These are phyloP conservation scores for Chlorella sorokiniana DNA, from an alignment of 139 green algal genomes.

Conservation along the genomic window DNA sequence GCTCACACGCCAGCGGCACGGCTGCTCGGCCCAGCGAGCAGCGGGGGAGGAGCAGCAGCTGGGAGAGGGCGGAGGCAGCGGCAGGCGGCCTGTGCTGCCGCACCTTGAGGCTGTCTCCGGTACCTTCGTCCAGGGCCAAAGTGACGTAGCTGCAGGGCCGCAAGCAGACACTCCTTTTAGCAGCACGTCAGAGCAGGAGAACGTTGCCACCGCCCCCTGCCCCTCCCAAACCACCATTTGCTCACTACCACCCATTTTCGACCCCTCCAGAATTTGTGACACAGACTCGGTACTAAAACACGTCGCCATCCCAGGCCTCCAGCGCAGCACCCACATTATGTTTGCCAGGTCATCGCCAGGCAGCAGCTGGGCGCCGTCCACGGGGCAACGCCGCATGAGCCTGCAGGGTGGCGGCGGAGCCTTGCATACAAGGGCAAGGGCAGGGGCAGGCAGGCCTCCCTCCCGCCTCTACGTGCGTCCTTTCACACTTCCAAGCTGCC, in stretches of 20 bases:
- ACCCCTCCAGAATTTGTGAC: too few species aligned
- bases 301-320: too few species aligned
- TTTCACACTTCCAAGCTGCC: not conserved
- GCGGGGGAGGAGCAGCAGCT: too few species aligned
- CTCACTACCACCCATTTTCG: too few species aligned
- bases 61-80: too few species aligned
- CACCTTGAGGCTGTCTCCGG: conserved; percentile 22
- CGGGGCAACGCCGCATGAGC: conserved; percentile 49
- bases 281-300: too few species aligned
- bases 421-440: not conserved
- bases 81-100: not conserved
- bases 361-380: conserved; percentile 51
- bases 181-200: too few species aligned
- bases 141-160: conserved; percentile 36
- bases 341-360: conserved; percentile 45
- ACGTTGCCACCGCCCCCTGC: too few species aligned
- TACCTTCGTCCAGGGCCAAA: conserved; percentile 48
- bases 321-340: conserved; percentile 38
- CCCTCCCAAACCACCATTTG: too few species aligned
- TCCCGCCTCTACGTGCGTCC: not conserved
- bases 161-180: not conserved
- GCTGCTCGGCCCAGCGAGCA: too few species aligned
- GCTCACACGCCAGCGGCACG: too few species aligned
- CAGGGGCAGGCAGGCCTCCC: not conserved
- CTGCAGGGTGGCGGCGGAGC: too few species aligned